Percentiles rank a stretch among this genome's conserved stretches.
phyloP scores from a whole-genome alignment of 2,329 filamentous ascomycete genomes.

The Fusarium protoensiforme region DNA sequence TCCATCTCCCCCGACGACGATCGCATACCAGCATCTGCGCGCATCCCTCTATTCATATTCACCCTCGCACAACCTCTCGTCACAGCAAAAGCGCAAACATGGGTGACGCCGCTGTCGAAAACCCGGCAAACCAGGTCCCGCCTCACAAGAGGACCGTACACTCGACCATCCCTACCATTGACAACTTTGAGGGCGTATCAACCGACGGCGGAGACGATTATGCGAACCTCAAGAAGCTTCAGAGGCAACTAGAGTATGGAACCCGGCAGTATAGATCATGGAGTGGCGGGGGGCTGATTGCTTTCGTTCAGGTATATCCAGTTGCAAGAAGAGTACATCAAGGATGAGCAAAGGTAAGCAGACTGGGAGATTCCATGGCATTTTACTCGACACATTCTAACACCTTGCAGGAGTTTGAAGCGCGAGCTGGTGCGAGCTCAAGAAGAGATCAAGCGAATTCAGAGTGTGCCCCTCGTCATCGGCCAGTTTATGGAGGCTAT shows the following conservation, averaged over 20 bases:
- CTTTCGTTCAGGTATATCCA: conserved; percentile 80
- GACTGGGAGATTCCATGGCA: neutral
- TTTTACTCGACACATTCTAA: conserved; percentile 31
- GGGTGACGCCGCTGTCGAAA: conserved; percentile 90
- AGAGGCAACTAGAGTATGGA: conserved; percentile 90
- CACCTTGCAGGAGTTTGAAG: conserved; percentile 81
- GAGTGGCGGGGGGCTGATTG: conserved; percentile 24
- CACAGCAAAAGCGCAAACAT: conserved; percentile 61
- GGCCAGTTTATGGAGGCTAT: conserved; percentile 99
- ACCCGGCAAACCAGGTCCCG: conserved; percentile 76
- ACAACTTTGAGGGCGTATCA: conserved; percentile 85
- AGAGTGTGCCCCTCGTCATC: conserved; percentile 97
- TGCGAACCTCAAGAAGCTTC: conserved; percentile 93
- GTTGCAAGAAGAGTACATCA: conserved; percentile 99
- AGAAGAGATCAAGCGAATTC: conserved; percentile 99
- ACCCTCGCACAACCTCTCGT: neutral
- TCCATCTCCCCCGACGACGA: conserved; percentile 18
- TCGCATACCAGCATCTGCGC: conserved; percentile 1
- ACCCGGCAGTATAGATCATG: neutral
- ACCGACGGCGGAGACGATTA: conserved; percentile 92
- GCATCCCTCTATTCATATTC: neutral
- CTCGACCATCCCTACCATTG: conserved; percentile 87
- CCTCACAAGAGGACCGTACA: conserved; percentile 85
- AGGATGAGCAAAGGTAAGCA: conserved; percentile 92
- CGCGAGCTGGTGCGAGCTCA: conserved; percentile 96